Evolutionary conservation across 2,329 filamentous ascomycete genomes (phyloP).

Genomic region (Aspergillus floridensis): DNA sequence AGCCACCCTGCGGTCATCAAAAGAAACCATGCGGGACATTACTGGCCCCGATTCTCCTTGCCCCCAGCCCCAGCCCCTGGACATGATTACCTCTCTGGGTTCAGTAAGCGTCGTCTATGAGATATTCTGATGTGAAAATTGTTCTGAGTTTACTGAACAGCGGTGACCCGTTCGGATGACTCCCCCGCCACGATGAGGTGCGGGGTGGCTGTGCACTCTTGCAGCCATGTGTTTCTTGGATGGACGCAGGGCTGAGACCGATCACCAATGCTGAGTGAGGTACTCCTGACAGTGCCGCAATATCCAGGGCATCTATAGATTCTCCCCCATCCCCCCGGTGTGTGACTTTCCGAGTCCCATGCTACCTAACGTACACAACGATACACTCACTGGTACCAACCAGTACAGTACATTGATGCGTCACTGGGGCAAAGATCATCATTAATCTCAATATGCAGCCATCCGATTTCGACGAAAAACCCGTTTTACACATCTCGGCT

Average conservation of each 20-base stretch:
- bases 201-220: conserved; percentile 2
- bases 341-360: not conserved
- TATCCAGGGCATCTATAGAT: not conserved
- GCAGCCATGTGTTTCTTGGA: not conserved
- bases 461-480: not conserved
- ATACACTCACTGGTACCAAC: not conserved
- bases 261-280: not conserved
- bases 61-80: not conserved
- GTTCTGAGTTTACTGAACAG: not conserved
- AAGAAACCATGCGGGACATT: not conserved
- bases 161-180: not conserved
- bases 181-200: conserved; percentile 1
- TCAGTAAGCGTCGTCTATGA: too few relatives aligned
- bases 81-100: too few relatives aligned
- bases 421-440: not conserved
- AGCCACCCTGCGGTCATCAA: not conserved
- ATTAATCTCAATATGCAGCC: not conserved
- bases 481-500: not conserved
- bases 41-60: not conserved
- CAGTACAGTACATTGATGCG: not conserved
- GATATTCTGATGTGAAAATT: not conserved
- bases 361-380: not conserved
- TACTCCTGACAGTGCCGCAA: not conserved
- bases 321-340: not conserved
- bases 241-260: not conserved